Conservation (phyloP, 1,284 basidiomycete species). For the Ustilago xerochloae region DNA sequence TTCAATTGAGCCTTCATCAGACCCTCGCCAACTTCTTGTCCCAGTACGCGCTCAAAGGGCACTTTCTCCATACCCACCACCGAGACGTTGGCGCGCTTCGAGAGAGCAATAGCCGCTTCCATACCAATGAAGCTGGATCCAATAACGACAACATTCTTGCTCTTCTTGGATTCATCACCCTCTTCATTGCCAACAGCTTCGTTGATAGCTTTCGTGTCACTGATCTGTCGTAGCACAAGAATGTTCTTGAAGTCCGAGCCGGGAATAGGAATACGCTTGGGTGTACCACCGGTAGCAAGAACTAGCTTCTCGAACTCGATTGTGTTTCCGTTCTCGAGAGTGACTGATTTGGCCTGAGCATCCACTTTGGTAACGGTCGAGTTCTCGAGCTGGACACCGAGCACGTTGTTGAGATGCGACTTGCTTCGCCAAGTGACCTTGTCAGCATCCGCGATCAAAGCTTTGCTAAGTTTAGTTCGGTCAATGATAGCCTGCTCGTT, state of each 20-base stretch:
- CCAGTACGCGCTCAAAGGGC: slow-evolving; percentile 84
- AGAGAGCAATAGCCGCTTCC: slow-evolving; percentile 83
- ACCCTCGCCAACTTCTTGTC: slow-evolving; percentile 81
- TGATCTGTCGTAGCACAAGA: slow-evolving; percentile 78
- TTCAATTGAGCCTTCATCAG: slow-evolving; percentile 77
- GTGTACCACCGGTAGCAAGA: slow-evolving; percentile 69
- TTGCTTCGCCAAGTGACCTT: slow-evolving; percentile 81
- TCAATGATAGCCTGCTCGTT: slow-evolving; percentile 88
- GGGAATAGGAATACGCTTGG: slow-evolving; percentile 78
- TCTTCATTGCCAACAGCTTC: slow-evolving; percentile 72
- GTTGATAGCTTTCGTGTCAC: slow-evolving; percentile 81
- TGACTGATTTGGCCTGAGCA: slow-evolving; percentile 48
- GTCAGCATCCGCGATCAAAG: slow-evolving; percentile 79
- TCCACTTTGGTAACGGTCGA: slow-evolving; percentile 67
- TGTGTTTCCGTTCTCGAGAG: slow-evolving; percentile 68
- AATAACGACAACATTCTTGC: slow-evolving; percentile 81
- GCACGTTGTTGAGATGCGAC: slow-evolving; percentile 82
- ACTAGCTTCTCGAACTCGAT: slow-evolving; percentile 69
- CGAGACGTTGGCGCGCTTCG: slow-evolving; percentile 77
- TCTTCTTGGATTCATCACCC: slow-evolving; percentile 57
- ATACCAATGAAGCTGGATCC: slow-evolving; percentile 94
- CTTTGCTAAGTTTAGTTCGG: slow-evolving; percentile 89
- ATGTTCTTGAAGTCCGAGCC: slow-evolving; percentile 83
- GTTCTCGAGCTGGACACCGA: slow-evolving; percentile 79
- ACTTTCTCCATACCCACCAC: slow-evolving; percentile 86